Percentiles rank a stretch among this genome's conserved stretches.
Evolutionary conservation across 2,329 filamentous ascomycete genomes (phyloP).

Genomic region (Venturia oleaginea): DNA sequence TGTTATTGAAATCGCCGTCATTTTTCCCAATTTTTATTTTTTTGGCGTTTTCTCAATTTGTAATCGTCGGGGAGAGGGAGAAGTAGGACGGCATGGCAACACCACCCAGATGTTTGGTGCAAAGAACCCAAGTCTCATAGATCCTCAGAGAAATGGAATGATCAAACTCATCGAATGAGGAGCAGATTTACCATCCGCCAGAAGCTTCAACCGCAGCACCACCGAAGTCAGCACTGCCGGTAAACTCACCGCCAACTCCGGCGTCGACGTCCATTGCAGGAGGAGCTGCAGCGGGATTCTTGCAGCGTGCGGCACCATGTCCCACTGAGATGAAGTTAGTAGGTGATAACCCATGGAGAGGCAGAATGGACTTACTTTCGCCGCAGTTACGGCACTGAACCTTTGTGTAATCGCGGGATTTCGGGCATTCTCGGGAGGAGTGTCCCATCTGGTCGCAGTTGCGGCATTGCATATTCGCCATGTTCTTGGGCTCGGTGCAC

Average conservation of each 20-base stretch:
- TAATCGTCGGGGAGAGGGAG: background rate
- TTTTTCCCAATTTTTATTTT: background rate
- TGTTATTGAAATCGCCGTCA: background rate
- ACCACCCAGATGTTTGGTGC: background rate
- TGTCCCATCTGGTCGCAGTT: conserved; percentile 50
- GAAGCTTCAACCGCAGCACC: background rate
- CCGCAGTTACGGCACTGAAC: conserved; percentile 41
- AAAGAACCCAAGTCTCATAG: background rate
- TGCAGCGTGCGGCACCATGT: conserved; percentile 26
- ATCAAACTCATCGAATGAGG: background rate
- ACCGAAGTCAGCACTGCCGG: conserved; percentile 12
- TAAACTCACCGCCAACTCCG: conserved; percentile 10
- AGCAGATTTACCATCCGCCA: conserved; percentile 5
- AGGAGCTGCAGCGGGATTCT: conserved; percentile 20
- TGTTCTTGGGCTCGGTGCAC: conserved; percentile 22
- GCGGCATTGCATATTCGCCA: conserved; percentile 55
- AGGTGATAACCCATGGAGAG: background rate
- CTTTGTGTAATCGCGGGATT: conserved; percentile 44
- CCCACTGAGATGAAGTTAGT: conserved; percentile 17
- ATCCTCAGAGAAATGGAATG: background rate
- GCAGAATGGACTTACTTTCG: conserved; percentile 17
- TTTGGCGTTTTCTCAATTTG: background rate
- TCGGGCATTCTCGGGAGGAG: conserved; percentile 38
- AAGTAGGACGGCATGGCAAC: background rate
- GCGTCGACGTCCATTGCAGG: background rate